These are phyloP conservation scores for Yamadazyma nakazawae DNA, from an alignment of 805 yeast species.

Conservation along the genomic window DNA sequence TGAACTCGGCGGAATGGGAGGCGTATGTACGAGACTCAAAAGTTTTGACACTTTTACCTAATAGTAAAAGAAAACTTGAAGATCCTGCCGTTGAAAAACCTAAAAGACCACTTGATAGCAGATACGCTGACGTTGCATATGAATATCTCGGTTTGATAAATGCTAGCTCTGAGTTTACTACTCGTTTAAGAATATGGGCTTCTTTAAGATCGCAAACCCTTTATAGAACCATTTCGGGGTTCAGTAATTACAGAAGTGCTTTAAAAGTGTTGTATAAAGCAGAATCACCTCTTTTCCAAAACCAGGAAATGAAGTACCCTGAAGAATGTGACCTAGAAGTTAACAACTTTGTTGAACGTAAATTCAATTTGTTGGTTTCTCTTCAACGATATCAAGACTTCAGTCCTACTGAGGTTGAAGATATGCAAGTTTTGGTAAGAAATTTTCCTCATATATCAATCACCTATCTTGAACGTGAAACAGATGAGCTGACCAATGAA, in stretches of 20 bases:
- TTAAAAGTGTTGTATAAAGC: slow-evolving; percentile 63
- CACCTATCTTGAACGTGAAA: slow-evolving; percentile 52
- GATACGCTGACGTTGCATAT: slow-evolving; percentile 57
- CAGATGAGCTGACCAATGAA: slow-evolving; percentile 38
- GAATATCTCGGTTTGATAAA: slow-evolving; percentile 71
- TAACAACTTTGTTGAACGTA: slow-evolving; percentile 58
- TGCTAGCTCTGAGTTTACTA: slow-evolving; percentile 57
- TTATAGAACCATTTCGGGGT: slow-evolving; percentile 80
- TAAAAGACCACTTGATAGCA: neutral
- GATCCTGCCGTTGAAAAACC: neutral
- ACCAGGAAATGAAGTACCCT: slow-evolving; percentile 12
- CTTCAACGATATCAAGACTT: slow-evolving; percentile 82
- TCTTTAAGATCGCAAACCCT: slow-evolving; percentile 80
- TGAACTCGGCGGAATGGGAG: slow-evolving; percentile 77
- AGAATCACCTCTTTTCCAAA: slow-evolving; percentile 50
- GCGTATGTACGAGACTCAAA: slow-evolving; percentile 76
- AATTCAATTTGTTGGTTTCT: slow-evolving; percentile 76
- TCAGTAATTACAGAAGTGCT: slow-evolving; percentile 74
- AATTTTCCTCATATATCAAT: slow-evolving; percentile 68
- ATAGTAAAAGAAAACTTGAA: neutral
- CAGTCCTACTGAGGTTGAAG: slow-evolving; percentile 59
- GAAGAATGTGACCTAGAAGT: slow-evolving; percentile 21
- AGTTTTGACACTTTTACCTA: slow-evolving; percentile 20
- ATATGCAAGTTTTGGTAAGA: slow-evolving; percentile 62
- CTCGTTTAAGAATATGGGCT: slow-evolving; percentile 85